These are phyloP conservation scores for Fusarium concolor DNA, from an alignment of 2,329 filamentous ascomycete species.

Conservation along the genomic window DNA sequence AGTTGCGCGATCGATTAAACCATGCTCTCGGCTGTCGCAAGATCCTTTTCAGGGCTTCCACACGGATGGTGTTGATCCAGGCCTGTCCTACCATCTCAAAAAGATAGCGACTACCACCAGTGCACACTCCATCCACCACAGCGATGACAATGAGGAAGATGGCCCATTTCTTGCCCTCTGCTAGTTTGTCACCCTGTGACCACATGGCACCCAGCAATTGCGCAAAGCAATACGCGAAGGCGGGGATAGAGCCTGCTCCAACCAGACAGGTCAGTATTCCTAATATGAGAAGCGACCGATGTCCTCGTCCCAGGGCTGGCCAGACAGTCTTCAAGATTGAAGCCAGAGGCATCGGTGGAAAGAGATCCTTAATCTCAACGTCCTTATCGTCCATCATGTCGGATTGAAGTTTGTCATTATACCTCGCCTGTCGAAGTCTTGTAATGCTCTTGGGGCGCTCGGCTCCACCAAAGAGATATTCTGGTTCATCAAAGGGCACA, in stretches of 20 bases:
- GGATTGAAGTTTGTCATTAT: neutral
- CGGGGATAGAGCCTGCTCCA: slow-evolving; percentile 75
- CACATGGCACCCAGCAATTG: slow-evolving; percentile 79
- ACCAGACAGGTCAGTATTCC: slow-evolving; percentile 72
- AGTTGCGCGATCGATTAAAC: slow-evolving; percentile 79
- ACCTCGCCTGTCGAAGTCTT: slow-evolving; percentile 15
- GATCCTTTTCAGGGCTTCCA: slow-evolving; percentile 74
- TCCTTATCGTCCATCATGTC: neutral
- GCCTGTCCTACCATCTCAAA: slow-evolving; percentile 77
- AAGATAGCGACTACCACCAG: slow-evolving; percentile 75
- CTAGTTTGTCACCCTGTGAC: slow-evolving; percentile 59
- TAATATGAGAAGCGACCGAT: slow-evolving; percentile 66
- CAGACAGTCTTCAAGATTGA: slow-evolving; percentile 69
- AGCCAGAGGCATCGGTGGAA: slow-evolving; percentile 34
- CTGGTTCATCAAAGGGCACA: slow-evolving; percentile 20
- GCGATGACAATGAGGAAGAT: slow-evolving; percentile 76
- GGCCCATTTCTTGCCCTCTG: slow-evolving; percentile 73
- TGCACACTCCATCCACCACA: slow-evolving; percentile 71
- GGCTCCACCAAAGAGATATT: slow-evolving; percentile 39
- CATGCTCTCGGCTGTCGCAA: slow-evolving; percentile 81
- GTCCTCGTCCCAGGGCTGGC: slow-evolving; percentile 66
- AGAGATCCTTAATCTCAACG: neutral
- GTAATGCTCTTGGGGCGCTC: slow-evolving; percentile 49
- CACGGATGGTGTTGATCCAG: slow-evolving; percentile 81
- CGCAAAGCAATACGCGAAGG: slow-evolving; percentile 81